These are phyloP conservation scores for Neurospora sp. DNA, from an alignment of 495 filamentous ascomycete species.

Conservation along the genomic window DNA sequence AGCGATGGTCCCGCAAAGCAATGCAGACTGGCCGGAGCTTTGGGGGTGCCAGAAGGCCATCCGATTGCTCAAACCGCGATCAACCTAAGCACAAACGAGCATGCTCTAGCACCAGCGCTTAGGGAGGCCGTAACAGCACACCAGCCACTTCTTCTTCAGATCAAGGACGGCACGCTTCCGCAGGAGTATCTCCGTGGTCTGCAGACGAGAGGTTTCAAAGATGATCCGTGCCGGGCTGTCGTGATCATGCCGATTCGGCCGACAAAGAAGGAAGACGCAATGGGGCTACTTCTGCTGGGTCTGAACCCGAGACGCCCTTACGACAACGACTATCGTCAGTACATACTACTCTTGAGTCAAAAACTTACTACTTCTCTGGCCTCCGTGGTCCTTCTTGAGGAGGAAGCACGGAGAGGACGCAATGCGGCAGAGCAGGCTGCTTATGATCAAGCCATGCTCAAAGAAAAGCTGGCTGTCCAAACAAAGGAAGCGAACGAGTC, in stretches of 20 bases:
- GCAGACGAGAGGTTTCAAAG: slow-evolving; percentile 47
- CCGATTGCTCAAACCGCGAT: slow-evolving; percentile 38
- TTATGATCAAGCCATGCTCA: slow-evolving; percentile 48
- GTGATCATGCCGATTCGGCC: slow-evolving; percentile 54
- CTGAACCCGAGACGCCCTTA: slow-evolving; percentile 54
- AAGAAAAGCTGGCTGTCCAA: slow-evolving; percentile 48
- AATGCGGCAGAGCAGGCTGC: slow-evolving; percentile 50
- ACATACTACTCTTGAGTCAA: slow-evolving; percentile 48
- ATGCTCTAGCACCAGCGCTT: slow-evolving; percentile 44
- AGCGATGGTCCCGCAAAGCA: slow-evolving; percentile 34
- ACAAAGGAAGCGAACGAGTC: slow-evolving; percentile 54
- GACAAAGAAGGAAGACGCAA: slow-evolving; percentile 41
- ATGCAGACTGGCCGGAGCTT: slow-evolving; percentile 42
- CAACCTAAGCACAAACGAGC: slow-evolving; percentile 37
- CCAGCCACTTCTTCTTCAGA: slow-evolving; percentile 43
- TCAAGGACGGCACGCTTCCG: slow-evolving; percentile 44
- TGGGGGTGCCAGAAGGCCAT: slow-evolving; percentile 51
- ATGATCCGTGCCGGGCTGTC: slow-evolving; percentile 44
- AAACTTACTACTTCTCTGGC: slow-evolving; percentile 55
- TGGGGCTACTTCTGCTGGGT: slow-evolving; percentile 52
- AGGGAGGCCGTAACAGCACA: slow-evolving; percentile 45
- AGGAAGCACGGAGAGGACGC: slow-evolving; percentile 50
- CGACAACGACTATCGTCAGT: slow-evolving; percentile 58
- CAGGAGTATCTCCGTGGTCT: slow-evolving; percentile 40
- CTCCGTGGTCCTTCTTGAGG: slow-evolving; percentile 54